These are phyloP conservation scores for Datisca glomerata DNA, from an alignment of 306 rosid genomes.

Conservation along the genomic window DNA sequence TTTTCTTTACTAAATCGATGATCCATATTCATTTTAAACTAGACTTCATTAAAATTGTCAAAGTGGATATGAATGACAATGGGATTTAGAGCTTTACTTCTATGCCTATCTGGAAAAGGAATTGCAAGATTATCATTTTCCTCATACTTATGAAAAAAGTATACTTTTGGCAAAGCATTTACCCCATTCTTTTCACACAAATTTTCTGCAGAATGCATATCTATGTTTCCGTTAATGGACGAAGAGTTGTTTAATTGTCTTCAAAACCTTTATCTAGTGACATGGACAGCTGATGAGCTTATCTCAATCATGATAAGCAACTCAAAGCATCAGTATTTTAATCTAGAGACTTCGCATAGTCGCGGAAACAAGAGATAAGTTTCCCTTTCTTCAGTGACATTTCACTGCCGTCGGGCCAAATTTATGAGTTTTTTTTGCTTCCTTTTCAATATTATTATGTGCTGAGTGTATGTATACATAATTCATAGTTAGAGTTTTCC, in stretches of 20 bases:
- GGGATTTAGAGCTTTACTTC: too few relatives aligned
- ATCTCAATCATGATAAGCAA: slow-evolving; percentile 25
- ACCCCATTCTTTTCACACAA: slow-evolving; percentile 5
- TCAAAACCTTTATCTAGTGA: slow-evolving; percentile 55
- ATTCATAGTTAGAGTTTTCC: background rate
- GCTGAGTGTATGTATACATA: background rate
- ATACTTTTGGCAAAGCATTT: too few relatives aligned
- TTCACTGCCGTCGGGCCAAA: too few relatives aligned
- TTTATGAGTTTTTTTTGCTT: too few relatives aligned
- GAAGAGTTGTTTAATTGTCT: slow-evolving; percentile 41
- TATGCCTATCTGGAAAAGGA: too few relatives aligned
- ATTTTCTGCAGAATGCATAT: slow-evolving; percentile 22
- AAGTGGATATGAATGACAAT: too few relatives aligned
- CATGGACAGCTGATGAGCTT: slow-evolving; percentile 79
- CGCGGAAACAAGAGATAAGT: slow-evolving; percentile 8
- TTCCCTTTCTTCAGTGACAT: background rate
- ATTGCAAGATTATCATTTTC: too few relatives aligned
- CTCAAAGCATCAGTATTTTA: background rate
- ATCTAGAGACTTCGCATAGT: background rate
- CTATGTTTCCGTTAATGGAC: slow-evolving; percentile 17
- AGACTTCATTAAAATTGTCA: too few relatives aligned
- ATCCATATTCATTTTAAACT: too few relatives aligned
- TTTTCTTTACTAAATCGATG: too few relatives aligned
- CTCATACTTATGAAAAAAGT: too few relatives aligned
- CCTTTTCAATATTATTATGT: background rate